phyloP scores from a whole-genome alignment of 495 filamentous ascomycete genomes.

The Cercophora samala region DNA sequence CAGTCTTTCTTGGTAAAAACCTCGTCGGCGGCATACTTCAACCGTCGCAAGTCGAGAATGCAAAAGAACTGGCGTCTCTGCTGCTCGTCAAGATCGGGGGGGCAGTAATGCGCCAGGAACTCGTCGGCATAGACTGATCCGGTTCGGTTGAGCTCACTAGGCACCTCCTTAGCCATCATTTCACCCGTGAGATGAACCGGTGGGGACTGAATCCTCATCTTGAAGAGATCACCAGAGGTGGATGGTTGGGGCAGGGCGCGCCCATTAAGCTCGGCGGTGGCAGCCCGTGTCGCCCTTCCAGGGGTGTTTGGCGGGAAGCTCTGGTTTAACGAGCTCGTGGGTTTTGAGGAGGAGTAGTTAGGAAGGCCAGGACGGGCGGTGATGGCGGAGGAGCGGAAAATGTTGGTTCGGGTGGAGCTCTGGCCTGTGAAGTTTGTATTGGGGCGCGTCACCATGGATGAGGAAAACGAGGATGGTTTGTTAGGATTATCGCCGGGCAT shows the following conservation, averaged over 20 bases:
- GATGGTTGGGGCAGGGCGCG: slow-evolving; percentile 37
- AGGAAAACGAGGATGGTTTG: slow-evolving; percentile 20
- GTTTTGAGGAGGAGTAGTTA: slow-evolving; percentile 41
- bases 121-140: slow-evolving; percentile 51
- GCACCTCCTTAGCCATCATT: slow-evolving; percentile 43
- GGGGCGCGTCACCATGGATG: slow-evolving; percentile 21
- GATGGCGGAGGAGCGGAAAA: slow-evolving; percentile 42
- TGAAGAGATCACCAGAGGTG: slow-evolving; percentile 42
- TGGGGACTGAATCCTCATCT: slow-evolving; percentile 46
- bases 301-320: slow-evolving; percentile 38
- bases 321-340: slow-evolving; percentile 30
- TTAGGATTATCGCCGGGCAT: slow-evolving; percentile 38
- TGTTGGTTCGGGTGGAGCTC: slow-evolving; percentile 31
- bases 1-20: slow-evolving; percentile 52
- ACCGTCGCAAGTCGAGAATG: slow-evolving; percentile 49
- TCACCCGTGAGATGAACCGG: slow-evolving; percentile 47
- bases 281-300: slow-evolving; percentile 28
- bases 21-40: slow-evolving; percentile 52
- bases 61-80: slow-evolving; percentile 53
- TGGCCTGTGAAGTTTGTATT: slow-evolving; percentile 29
- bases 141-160: slow-evolving; percentile 37
- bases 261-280: slow-evolving; percentile 28
- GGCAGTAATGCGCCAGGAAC: slow-evolving; percentile 48
- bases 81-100: slow-evolving; percentile 45
- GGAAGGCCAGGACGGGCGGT: slow-evolving; percentile 31